Conservation (phyloP, 2,329 filamentous ascomycete genomes). For the Aspergillus amoenus region DNA sequence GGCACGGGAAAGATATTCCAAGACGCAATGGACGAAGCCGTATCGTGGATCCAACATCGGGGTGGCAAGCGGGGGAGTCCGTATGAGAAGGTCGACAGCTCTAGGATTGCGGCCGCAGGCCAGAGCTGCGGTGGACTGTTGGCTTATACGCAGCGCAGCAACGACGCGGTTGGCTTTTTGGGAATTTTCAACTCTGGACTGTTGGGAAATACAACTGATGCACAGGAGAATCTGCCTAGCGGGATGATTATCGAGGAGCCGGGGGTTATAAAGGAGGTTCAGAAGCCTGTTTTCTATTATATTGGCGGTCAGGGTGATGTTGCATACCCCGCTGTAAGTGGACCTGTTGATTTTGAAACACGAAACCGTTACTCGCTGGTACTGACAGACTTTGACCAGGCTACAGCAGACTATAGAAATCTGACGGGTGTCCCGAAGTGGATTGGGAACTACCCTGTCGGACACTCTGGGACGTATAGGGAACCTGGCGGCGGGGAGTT, state of each 20-base stretch:
- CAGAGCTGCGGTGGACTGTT: conserved; percentile 8
- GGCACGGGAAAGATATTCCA: not conserved
- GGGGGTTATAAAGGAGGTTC: conserved; percentile 4
- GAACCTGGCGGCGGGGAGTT: conserved; percentile 7
- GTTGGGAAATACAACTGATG: not conserved
- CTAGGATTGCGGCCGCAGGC: conserved; percentile 1
- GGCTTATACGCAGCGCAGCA: conserved; percentile 6
- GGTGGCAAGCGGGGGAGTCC: not conserved
- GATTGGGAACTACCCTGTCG: conserved; percentile 9
- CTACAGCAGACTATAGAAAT: not conserved
- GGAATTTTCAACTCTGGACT: conserved; percentile 6
- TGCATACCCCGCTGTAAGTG: conserved; percentile 10
- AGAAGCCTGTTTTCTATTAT: conserved; percentile 8
- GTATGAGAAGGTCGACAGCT: not conserved
- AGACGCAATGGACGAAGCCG: not conserved
- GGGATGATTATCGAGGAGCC: not conserved
- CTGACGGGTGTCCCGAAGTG: conserved; percentile 4
- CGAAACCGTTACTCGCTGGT: not conserved
- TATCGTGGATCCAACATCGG: not conserved
- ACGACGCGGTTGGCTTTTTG: not conserved
- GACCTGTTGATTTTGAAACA: too few relatives aligned
- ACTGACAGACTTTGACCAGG: not conserved
- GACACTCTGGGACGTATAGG: conserved; percentile 6
- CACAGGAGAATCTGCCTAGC: not conserved
- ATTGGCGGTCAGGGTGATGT: conserved; percentile 7